Base-by-base conservation (phyloP, 2,329 filamentous ascomycete genomes). In the Botrytis medusae region DNA sequence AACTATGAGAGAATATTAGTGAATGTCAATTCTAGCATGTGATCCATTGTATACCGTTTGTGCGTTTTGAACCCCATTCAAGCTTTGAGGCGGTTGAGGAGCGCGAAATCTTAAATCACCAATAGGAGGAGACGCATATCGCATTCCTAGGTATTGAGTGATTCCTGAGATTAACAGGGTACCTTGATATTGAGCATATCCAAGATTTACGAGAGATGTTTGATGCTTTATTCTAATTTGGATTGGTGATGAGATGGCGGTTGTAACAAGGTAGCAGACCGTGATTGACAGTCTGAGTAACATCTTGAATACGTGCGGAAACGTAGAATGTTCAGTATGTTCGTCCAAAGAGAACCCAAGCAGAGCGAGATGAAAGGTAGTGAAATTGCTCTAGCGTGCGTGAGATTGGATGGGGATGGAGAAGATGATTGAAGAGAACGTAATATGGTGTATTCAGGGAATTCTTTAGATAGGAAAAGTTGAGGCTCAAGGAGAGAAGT, bases 111-210 rank as follows among this genome's bases (percentile, higher is more conserved):
- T 86, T 72, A 92, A 79, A 6, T 86, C 77, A 4, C 89, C 90
- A 7, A 91, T 74, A 0, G 92, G 92, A 14, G 92, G 85, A 8
- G 90, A 89, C 1, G 92, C 92, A 82, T 89, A 95, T 42, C 91
- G 88, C 76, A 95, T 88, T 3, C 92, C 92, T 14, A 93, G 85
- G 90, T 91, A 95, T 81, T 91, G 86, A 2, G 87, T 88, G 63
- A 93, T 83, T 2, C 89, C 90, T 76, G 87, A 87, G 0, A 81
- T 76, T 2, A 87, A 83, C 0, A 83, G 78, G 16, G 83, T 81
- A 20, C 92, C 92, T 69, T 85, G 81, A 79, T 94, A 93, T 40
- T 84, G 86, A 59, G 89, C 86, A 79, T 94, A 94, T 7, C 85
- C 86, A 29, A 94, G 84, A 74, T 92, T 84, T 25, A 93, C 75